Evolutionary conservation across 495 filamentous ascomycete species (phyloP).

Genomic region (Lophium mytilinum): DNA sequence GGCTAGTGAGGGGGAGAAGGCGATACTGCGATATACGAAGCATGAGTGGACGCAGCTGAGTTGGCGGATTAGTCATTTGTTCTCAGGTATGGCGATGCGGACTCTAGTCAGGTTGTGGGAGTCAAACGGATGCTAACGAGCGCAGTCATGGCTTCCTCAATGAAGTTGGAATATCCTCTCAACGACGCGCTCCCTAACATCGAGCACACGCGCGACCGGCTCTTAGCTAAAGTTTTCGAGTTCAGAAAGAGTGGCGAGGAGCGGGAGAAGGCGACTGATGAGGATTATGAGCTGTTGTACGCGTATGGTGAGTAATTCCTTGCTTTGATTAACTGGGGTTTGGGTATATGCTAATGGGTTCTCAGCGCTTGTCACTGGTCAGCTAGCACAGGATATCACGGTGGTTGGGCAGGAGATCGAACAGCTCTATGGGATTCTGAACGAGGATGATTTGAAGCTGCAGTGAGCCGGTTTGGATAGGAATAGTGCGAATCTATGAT

Average conservation of each 20-base stretch:
- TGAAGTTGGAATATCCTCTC: conserved; percentile 89
- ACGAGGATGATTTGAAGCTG: conserved; percentile 65
- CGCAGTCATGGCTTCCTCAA: conserved; percentile 75
- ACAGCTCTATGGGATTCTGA: conserved; percentile 64
- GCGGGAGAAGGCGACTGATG: conserved; percentile 47
- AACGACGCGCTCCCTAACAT: conserved; percentile 81
- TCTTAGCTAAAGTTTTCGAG: conserved; percentile 83
- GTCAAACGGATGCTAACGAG: conserved; percentile 18
- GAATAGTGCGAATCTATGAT: too few relatives aligned
- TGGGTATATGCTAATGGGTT: conserved; percentile 47
- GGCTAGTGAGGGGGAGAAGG: conserved; percentile 69
- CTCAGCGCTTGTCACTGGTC: conserved; percentile 57
- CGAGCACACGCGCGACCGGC: conserved; percentile 65
- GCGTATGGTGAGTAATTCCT: conserved; percentile 51
- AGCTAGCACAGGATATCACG: conserved; percentile 62
- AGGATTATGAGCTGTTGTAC: conserved; percentile 64
- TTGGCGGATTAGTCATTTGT: conserved; percentile 81
- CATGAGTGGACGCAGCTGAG: conserved; percentile 73
- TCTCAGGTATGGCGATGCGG: conserved; percentile 71
- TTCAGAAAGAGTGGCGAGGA: conserved; percentile 65
- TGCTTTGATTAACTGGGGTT: conserved; percentile 3
- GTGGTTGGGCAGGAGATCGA: conserved; percentile 60
- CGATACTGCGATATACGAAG: conserved; percentile 68
- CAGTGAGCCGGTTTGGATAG: conserved; percentile 33
- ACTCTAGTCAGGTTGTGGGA: neutral